A percentile compares a stretch with the other conserved stretches of the same genome.
Evolutionary conservation across 1,139 yeast genomes (phyloP).

Genomic region (Zygoascus meyerae): DNA sequence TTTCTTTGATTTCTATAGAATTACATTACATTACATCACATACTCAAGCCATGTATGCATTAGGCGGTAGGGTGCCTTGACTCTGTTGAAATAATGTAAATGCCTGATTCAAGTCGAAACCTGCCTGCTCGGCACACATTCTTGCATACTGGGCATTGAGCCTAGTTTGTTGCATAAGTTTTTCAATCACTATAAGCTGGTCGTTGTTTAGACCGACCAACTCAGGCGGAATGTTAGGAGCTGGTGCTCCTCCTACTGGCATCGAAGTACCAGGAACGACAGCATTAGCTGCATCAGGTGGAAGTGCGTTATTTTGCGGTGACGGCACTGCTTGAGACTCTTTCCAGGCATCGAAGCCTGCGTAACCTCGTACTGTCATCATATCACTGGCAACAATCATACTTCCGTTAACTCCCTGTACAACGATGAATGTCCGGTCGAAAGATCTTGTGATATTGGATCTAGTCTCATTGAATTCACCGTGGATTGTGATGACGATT

Average conservation of each 20-base stretch:
- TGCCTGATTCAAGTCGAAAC: constrained; percentile 74
- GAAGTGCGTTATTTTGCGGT: constrained; percentile 4
- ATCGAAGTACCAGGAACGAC: constrained; percentile 13
- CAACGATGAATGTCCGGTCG: constrained; percentile 74
- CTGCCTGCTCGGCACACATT: constrained; percentile 84
- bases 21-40: constrained; percentile 42
- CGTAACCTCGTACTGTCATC: constrained; percentile 58
- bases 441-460: constrained; percentile 63
- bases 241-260: constrained; percentile 16
- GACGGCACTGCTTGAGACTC: constrained; percentile 16
- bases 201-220: constrained; percentile 38
- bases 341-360: constrained; percentile 57
- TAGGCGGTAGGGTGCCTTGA: constrained; percentile 49
- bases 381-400: constrained; percentile 83
- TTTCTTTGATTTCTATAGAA: constrained; percentile 92
- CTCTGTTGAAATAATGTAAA: constrained; percentile 66
- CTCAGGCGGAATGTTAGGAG: constrained; percentile 21
- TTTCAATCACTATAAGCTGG: constrained; percentile 63
- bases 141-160: constrained; percentile 71
- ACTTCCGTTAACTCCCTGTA: constrained; percentile 57
- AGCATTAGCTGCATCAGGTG: neutral
- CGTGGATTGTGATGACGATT: constrained; percentile 73
- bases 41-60: constrained; percentile 39
- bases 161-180: constrained; percentile 66
- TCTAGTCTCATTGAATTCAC: constrained; percentile 65